Conservation (phyloP, 2,329 filamentous ascomycete genomes). For the Diaporthe citrichinensis region DNA sequence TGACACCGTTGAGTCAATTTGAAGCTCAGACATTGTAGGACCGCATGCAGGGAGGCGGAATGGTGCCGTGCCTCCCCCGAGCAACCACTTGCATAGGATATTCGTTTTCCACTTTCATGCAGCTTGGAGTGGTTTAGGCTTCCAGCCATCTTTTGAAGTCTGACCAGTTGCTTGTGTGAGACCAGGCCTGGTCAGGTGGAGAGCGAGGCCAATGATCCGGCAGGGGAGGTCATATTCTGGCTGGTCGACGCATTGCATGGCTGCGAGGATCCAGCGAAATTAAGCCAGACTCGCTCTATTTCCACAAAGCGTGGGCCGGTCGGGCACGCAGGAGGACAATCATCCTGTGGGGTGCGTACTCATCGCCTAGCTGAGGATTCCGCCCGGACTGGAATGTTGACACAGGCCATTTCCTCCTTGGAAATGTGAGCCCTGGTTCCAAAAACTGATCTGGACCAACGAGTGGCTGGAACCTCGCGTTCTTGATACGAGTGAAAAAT, state of each 20-base stretch:
- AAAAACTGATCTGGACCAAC: not conserved
- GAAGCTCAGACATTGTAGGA: not conserved
- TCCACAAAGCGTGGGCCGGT: not conserved
- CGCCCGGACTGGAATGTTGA: not conserved
- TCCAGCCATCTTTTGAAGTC: not conserved
- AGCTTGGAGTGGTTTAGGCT: not conserved
- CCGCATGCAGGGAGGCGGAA: not conserved
- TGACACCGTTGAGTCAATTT: not conserved
- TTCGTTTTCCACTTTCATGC: not conserved
- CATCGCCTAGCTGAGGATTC: not conserved
- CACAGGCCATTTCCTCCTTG: not conserved
- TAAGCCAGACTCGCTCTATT: not conserved
- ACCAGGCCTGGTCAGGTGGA: not conserved
- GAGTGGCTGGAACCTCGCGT: not conserved
- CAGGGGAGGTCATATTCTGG: not conserved
- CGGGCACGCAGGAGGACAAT: not conserved
- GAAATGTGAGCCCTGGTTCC: not conserved
- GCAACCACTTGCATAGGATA: not conserved
- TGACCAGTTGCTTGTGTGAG: not conserved
- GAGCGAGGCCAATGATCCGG: not conserved
- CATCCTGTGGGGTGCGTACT: not conserved
- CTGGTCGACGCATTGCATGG: not conserved
- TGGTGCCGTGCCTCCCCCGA: not conserved
- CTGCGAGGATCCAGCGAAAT: not conserved
- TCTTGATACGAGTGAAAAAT: not conserved